Evolutionary conservation across 257 asterid species (phyloP), one percentile per base, ranked within the genome.

Genomic region (Solanum infundibuliforme): DNA sequence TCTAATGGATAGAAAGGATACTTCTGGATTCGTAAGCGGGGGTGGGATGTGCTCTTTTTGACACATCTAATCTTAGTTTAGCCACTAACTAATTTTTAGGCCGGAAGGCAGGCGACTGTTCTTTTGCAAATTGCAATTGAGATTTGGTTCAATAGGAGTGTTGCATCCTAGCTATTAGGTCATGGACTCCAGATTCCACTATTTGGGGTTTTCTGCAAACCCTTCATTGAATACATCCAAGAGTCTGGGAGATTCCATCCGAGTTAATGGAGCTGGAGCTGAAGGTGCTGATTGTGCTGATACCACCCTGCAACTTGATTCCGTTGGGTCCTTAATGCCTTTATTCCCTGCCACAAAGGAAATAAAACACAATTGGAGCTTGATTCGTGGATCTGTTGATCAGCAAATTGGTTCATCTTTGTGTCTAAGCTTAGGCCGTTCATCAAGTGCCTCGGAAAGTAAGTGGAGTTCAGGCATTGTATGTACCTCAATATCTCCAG

Each of bases 21-120:
- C 99, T 43, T 96, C 98, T 2, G 99, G 99, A 86, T 96, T 96
- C 88, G 99, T 96, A 27, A 96, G 99, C 73, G 99, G 99, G 88
- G 99, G 98, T 83, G 93, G 88, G 92, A 87, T 93, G 95, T 87
- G 38, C 98, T 92, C 94, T 90, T 92, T 87, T 68, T 65, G 98
- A 90, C 96, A 87, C 95, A 92, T 93, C 94, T 94, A 90, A 92
- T 95, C 89, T 23, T 92, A 88, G 88, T 88, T 79, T 92, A 91
- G 94, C 90, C 83, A 81, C 83, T 94, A 93, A 86, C 72, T 91
- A 76, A 82, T 43, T 79, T 14, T 79, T 79, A 85, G 83, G 95
- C 97, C 93, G 93, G 98, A 93, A 94, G 99, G 88, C 95, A 91
- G 96, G 94, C 72, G 90, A 89, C 95, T 94, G 95, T 92, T 88